Conservation (phyloP, 2,329 filamentous ascomycete species). For the Paecilomyces dactylethromorphus region DNA sequence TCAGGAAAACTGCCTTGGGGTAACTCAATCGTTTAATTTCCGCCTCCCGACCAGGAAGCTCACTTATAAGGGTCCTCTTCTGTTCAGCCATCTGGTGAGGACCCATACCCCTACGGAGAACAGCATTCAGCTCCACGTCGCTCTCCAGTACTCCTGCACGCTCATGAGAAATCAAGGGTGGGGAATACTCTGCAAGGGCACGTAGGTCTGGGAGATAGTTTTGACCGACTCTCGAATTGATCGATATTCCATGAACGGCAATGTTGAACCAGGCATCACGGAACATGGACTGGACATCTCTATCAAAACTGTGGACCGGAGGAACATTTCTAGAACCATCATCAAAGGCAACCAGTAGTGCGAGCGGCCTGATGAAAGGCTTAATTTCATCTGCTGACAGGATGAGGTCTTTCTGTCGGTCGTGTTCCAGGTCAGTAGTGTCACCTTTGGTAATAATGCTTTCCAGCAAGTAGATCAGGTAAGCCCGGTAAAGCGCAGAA, state of each 20-base stretch:
- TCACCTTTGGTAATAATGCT: constrained; percentile 87
- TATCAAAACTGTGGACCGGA: constrained; percentile 43
- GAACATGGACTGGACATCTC: constrained; percentile 66
- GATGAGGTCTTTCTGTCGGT: constrained; percentile 71
- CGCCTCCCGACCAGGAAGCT: constrained; percentile 68
- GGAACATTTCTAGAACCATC: constrained; percentile 15
- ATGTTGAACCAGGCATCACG: constrained; percentile 98
- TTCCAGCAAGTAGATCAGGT: constrained; percentile 76
- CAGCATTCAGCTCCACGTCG: constrained; percentile 92
- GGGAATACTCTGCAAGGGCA: constrained; percentile 78
- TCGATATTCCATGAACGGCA: constrained; percentile 82
- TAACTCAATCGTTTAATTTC: constrained; percentile 82
- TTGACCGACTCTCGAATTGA: constrained; percentile 65
- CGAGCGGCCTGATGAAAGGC: constrained; percentile 80
- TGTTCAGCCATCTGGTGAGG: constrained; percentile 65
- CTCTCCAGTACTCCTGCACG: constrained; percentile 86
- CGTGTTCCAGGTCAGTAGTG: constrained; percentile 65
- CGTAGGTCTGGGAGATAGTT: constrained; percentile 70
- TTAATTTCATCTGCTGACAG: constrained; percentile 80
- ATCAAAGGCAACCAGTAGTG: constrained; percentile 63
- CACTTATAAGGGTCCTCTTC: constrained; percentile 67
- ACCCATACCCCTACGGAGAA: constrained; percentile 78
- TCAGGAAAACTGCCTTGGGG: constrained; percentile 84
- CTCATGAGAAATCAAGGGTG: constrained; percentile 80
- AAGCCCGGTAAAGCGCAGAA: constrained; percentile 74